Conservation (phyloP, 345 rosid genomes). For the Trapa incisa region DNA sequence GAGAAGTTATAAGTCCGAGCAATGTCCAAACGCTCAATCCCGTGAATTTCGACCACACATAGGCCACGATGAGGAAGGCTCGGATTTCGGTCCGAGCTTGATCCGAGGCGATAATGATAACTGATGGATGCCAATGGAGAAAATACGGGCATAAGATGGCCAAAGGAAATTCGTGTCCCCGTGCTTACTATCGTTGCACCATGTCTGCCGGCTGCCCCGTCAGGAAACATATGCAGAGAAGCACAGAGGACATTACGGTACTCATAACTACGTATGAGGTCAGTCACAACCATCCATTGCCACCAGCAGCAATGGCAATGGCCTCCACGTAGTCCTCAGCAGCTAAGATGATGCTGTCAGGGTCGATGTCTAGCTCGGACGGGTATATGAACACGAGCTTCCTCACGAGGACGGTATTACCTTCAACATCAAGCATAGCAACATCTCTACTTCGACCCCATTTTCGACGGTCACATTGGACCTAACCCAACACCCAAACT, state of each 20-base stretch:
- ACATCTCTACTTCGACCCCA: constrained; percentile 88
- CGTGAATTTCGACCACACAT: constrained; percentile 40
- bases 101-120: constrained; percentile 36
- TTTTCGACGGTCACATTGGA: constrained; percentile 92
- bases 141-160: constrained; percentile 78
- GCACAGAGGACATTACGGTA: constrained; percentile 73
- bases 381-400: constrained; percentile 59
- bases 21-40: constrained; percentile 36
- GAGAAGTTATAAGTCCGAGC: constrained; percentile 13
- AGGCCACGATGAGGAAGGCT: constrained; percentile 60
- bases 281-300: constrained; percentile 88
- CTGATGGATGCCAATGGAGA: constrained; percentile 75
- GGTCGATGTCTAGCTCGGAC: constrained; percentile 72
- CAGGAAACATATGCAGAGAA: constrained; percentile 86
- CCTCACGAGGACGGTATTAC: constrained; percentile 59
- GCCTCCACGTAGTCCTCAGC: constrained; percentile 89
- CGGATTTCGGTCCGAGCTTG: constrained; percentile 57
- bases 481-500: constrained; percentile 46
- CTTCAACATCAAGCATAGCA: constrained; percentile 93
- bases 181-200: constrained; percentile 70
- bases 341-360: constrained; percentile 66
- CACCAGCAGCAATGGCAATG: constrained; percentile 86
- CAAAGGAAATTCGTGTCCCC: constrained; percentile 69
- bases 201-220: constrained; percentile 79
- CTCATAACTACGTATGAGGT: constrained; percentile 90